Conservation (phyloP, 352 stramenopile species). For the Pythium aphanidermatum region DNA sequence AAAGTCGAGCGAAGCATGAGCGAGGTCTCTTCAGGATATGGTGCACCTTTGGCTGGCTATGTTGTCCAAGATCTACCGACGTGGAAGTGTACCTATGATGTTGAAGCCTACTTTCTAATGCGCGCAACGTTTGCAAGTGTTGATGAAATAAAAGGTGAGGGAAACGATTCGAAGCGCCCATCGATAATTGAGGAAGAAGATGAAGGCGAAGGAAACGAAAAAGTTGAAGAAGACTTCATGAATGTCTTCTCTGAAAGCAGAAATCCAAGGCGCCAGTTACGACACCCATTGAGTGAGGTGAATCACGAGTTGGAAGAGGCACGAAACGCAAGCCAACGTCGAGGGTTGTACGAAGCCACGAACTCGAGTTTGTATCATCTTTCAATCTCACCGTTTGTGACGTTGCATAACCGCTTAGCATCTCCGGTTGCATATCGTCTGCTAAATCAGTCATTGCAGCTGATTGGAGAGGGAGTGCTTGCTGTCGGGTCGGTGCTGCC, state of each 20-base stretch:
- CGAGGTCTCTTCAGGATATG: constrained; percentile 28
- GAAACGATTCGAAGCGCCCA: constrained; percentile 18
- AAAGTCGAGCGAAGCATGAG: constrained; percentile 31
- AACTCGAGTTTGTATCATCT: constrained; percentile 84
- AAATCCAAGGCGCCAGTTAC: constrained; percentile 37
- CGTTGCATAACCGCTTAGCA: constrained; percentile 77
- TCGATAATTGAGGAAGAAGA: constrained; percentile 20
- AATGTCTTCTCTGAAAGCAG: constrained; percentile 56
- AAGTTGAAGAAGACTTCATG: constrained; percentile 76
- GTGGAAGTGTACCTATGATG: constrained; percentile 87
- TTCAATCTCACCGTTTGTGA: constrained; percentile 78
- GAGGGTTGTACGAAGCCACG: constrained; percentile 74
- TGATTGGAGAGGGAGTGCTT: constrained; percentile 83
- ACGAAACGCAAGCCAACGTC: constrained; percentile 60
- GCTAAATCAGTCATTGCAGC: constrained; percentile 74
- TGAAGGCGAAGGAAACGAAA: constrained; percentile 53
- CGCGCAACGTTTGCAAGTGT: constrained; percentile 67
- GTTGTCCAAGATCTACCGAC: constrained; percentile 78
- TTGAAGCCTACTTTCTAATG: constrained; percentile 86
- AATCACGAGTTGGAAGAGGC: constrained; percentile 82
- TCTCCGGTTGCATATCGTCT: constrained; percentile 80
- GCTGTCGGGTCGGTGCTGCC: constrained; percentile 75
- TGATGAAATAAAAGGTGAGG: constrained; percentile 34
- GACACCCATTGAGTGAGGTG: constrained; percentile 54
- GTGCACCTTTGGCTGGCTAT: constrained; percentile 59